Evolutionary conservation across 805 yeast species (phyloP), one percentile per base, ranked within the genome.

Genomic region (Candida fluviatilis): DNA sequence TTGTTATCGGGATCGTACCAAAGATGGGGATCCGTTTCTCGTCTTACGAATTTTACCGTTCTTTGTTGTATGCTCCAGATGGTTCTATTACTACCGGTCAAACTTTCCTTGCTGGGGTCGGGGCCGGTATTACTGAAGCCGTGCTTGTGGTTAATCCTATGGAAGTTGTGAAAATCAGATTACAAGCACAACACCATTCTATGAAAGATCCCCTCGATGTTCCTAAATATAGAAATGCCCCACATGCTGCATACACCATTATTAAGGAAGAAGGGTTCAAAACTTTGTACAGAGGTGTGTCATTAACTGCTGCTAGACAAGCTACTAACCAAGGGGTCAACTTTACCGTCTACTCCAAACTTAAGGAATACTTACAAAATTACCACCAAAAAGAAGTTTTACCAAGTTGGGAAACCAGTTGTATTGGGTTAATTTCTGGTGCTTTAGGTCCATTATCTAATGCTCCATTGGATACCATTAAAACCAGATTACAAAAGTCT

Each of bases 301-400:
- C 90, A 2, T 78, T 91, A 56, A 91, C 99, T 24, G 96, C 97
- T 27, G 95, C 96, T 21, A 81, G 99, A 71, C 99, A 91, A 64
- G 97, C 98, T 19, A 83, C 96, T 42, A 91, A 91, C 71, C 99
- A 91, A 69, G 99, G 97, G 71, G 97, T 95, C 35, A 91, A 93
- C 68, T 91, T 91, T 66, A 91, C 98, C 2, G 95, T 88, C 21
- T 91, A 91, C 69, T 84, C 96, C 18, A 83, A 84, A 61, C 67
- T 90, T 51, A 88, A 84, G 60, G 83, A 81, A 53, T 70, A 60
- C 49, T 74, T 88, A 51, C 84, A 79, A 57, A 78, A 75, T 28
- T 67, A 75, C 55, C 87, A 82, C 47, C 61, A 70, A 31, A 51
- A 72, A 2, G 76, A 71, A 27, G 69, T 73, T 33, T 76, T 91